Evolutionary conservation across 192 early-diverging fungal genomes (phyloP).

Genomic region (Coemansia sp.): DNA sequence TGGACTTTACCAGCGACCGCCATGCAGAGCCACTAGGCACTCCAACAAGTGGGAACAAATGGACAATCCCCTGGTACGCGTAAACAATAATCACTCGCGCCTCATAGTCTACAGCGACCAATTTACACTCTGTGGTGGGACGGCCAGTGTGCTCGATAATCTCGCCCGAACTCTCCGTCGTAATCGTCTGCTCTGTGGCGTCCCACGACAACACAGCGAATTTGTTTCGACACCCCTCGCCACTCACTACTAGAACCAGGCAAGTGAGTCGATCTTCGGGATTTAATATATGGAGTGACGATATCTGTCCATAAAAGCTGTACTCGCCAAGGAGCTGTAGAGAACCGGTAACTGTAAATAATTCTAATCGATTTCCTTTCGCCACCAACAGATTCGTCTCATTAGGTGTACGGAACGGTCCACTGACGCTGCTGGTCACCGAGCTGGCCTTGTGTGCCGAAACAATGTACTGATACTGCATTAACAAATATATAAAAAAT

Average conservation of each 20-base stretch:
- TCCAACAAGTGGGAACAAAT: slow-evolving; percentile 59
- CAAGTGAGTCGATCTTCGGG: slow-evolving; percentile 55
- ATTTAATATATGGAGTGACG: slow-evolving; percentile 46
- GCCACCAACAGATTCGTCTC: slow-evolving; percentile 73
- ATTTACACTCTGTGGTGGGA: slow-evolving; percentile 53
- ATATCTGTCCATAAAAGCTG: slow-evolving; percentile 69
- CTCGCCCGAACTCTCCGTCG: slow-evolving; percentile 68
- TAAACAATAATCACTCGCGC: slow-evolving; percentile 58
- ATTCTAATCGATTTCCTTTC: slow-evolving; percentile 57
- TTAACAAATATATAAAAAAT: neutral
- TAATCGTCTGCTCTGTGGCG: slow-evolving; percentile 33
- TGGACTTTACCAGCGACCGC: slow-evolving; percentile 8
- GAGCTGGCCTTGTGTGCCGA: slow-evolving; percentile 80
- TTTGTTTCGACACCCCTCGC: slow-evolving; percentile 61
- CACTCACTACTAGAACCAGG: slow-evolving; percentile 56
- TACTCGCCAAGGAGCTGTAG: slow-evolving; percentile 60
- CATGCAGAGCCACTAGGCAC: neutral
- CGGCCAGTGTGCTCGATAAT: slow-evolving; percentile 59
- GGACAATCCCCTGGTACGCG: slow-evolving; percentile 68
- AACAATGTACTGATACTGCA: slow-evolving; percentile 72
- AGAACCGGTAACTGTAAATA: slow-evolving; percentile 31
- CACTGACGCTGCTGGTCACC: slow-evolving; percentile 63
- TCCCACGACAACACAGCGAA: slow-evolving; percentile 74
- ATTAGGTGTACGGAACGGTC: slow-evolving; percentile 61
- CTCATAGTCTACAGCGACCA: slow-evolving; percentile 61